Conservation (phyloP, 2,329 filamentous ascomycete genomes). For the Xylaria sp. region DNA sequence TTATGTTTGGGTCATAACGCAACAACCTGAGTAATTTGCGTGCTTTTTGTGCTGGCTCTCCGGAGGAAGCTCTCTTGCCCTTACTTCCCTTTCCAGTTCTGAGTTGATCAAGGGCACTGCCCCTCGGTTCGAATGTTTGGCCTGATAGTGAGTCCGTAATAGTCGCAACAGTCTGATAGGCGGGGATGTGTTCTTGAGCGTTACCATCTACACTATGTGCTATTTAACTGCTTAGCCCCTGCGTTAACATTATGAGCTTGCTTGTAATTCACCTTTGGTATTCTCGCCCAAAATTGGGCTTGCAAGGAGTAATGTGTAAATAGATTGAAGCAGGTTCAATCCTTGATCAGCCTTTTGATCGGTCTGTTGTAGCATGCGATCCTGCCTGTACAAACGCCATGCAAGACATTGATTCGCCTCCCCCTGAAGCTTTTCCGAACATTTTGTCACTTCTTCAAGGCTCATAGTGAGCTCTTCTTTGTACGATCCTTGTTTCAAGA, state of each 20-base stretch:
- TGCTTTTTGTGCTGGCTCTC: neutral
- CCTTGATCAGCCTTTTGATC: slow-evolving; percentile 14
- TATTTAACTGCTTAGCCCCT: neutral
- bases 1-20: slow-evolving; percentile 6
- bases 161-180: neutral
- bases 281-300: neutral
- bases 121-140: neutral
- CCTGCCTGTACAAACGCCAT: slow-evolving; percentile 9
- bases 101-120: too few species aligned
- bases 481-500: slow-evolving; percentile 25
- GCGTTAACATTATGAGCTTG: neutral
- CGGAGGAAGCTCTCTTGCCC: neutral
- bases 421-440: slow-evolving; percentile 15
- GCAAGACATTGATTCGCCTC: slow-evolving; percentile 21
- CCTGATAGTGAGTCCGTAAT: neutral
- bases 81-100: too few species aligned
- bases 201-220: neutral
- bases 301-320: slow-evolving; percentile 8
- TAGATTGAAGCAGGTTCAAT: slow-evolving; percentile 15
- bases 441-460: slow-evolving; percentile 9
- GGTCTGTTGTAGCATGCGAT: neutral
- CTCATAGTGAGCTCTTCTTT: slow-evolving; percentile 22
- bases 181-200: neutral
- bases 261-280: slow-evolving; percentile 5
- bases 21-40: slow-evolving; percentile 3